These are phyloP conservation scores for Sutorius australiensis DNA, from an alignment of 768 basidiomycete species.

Conservation along the genomic window DNA sequence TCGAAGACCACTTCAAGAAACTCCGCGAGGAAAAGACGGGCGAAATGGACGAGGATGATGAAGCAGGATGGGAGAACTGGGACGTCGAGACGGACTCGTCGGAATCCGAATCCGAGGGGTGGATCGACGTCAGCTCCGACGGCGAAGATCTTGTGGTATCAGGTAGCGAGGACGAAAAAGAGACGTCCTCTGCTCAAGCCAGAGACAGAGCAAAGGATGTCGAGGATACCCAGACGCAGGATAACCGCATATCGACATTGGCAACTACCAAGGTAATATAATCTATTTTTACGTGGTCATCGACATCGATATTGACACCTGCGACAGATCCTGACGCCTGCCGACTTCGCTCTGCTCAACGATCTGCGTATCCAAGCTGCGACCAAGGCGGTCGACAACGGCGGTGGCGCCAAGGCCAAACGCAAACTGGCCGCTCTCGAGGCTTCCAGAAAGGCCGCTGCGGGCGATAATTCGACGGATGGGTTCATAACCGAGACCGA, in stretches of 20 bases:
- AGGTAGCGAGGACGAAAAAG: slow-evolving; percentile 78
- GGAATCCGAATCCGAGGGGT: slow-evolving; percentile 59
- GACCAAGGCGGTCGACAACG: slow-evolving; percentile 60
- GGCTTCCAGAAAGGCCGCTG: slow-evolving; percentile 56
- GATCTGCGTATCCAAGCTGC: slow-evolving; percentile 84
- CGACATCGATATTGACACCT: not conserved
- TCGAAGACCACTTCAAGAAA: slow-evolving; percentile 81
- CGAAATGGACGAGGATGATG: slow-evolving; percentile 60
- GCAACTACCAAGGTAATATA: slow-evolving; percentile 72
- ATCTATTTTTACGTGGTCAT: not conserved
- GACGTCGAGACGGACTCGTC: slow-evolving; percentile 73
- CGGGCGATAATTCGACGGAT: slow-evolving; percentile 41
- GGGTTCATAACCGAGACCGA: slow-evolving; percentile 82
- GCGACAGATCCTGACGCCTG: slow-evolving; percentile 88
- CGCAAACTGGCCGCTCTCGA: slow-evolving; percentile 85
- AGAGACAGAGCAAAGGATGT: slow-evolving; percentile 4
- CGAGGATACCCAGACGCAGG: slow-evolving; percentile 24
- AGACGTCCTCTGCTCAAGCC: slow-evolving; percentile 4
- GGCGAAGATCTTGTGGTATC: slow-evolving; percentile 67
- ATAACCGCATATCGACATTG: slow-evolving; percentile 54
- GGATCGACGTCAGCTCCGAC: slow-evolving; percentile 78
- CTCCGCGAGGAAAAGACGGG: slow-evolving; percentile 58
- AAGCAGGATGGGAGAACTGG: slow-evolving; percentile 85
- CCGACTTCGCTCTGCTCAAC: slow-evolving; percentile 89
- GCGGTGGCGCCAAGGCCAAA: slow-evolving; percentile 74